Evolutionary conservation across 2,329 filamentous ascomycete genomes (phyloP), one percentile per base, ranked within the genome.

Genomic region (Arthrobotrys iridis): DNA sequence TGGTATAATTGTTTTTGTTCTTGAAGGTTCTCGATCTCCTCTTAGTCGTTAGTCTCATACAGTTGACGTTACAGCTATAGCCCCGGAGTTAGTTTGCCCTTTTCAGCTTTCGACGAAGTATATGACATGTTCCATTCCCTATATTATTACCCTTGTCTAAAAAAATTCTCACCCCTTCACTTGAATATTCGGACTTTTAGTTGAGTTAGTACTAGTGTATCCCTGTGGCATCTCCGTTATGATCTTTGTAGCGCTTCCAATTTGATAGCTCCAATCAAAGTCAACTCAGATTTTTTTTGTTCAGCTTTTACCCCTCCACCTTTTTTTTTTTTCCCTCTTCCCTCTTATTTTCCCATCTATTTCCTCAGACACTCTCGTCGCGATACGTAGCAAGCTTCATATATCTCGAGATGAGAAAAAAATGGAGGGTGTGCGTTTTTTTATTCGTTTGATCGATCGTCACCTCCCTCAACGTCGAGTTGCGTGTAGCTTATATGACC

Each of bases 61-160:
- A 40, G 50, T 70, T 52, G 41, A 45, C 65, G 22, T 52, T 33
- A 52, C 55, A 64, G 48, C 37, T 71, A 71, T 71, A 71, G 66
- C 66, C 58, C 40, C 58, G 66, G 66, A 71, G 66, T 71, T 71
- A 40, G 20, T 64, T 33, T 58, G 48, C 55, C 40, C 15, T 40
- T 45, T 63, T 45, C 45, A 26, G n/a, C 22, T n/a, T 59, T 43
- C 33, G 20, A 68, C 40, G 45, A 55, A 41, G 35, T 33, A 52
- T 24, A 20, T 15, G 22, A 59, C 15, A 71, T 58, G 41, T 33
- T n/a, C 43, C 15, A 24, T 43, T 35, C 35, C 50, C 15, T 57
- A 43, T 3, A 43, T 3, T 18, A 68, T 62, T 62, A 45, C 43
- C 55, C 22, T 55, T 55, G 30, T 55, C 40, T 2, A 43, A 43